Conservation (phyloP, 495 filamentous ascomycete genomes). For the Podospora anserina region DNA sequence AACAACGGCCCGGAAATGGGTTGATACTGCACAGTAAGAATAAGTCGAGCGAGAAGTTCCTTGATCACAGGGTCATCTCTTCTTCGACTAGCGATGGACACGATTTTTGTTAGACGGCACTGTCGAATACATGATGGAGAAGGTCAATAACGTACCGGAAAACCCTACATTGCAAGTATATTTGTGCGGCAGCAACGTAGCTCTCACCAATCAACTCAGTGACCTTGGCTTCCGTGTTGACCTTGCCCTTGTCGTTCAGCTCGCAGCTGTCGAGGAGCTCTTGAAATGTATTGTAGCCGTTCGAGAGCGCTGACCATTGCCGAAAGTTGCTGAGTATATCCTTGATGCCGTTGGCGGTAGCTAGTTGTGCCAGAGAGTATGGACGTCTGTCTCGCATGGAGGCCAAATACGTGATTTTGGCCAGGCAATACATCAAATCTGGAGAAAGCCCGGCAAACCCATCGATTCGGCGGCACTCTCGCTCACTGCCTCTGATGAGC, state of each 20-base stretch:
- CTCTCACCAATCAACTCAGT: background rate
- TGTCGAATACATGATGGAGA: background rate
- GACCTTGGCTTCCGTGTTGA: background rate
- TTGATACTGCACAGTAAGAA: background rate
- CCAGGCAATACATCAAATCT: background rate
- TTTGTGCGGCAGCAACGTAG: background rate
- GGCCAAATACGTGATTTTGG: background rate
- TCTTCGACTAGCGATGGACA: background rate
- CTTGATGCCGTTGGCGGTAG: background rate
- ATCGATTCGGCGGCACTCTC: background rate
- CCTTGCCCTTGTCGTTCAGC: background rate
- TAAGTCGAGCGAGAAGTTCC: background rate
- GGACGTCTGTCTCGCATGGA: background rate
- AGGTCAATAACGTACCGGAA: background rate
- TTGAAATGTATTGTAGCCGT: background rate
- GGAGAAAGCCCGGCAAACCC: background rate
- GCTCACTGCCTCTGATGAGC: background rate
- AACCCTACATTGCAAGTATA: background rate
- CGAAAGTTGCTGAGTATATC: background rate
- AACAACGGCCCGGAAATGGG: background rate
- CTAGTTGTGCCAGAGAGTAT: background rate
- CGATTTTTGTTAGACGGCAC: background rate
- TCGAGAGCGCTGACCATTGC: background rate
- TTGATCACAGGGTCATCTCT: background rate
- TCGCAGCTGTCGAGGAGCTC: background rate